These are phyloP conservation scores for Tympanopsis confertula DNA, from an alignment of 2,329 filamentous ascomycete genomes.

Conservation along the genomic window DNA sequence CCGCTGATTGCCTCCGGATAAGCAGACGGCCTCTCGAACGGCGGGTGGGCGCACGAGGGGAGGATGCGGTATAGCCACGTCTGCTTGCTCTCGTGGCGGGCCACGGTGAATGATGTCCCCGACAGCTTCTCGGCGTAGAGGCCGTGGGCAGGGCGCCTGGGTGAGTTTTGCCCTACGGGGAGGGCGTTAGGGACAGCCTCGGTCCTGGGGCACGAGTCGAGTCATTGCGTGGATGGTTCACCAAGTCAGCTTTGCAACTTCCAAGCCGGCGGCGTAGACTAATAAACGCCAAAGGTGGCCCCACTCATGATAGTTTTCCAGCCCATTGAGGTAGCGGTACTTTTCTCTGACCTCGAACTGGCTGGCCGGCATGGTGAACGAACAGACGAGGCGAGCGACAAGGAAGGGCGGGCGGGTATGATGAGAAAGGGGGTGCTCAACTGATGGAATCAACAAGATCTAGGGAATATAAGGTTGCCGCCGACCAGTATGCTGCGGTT, in stretches of 20 bases:
- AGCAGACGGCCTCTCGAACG: constrained; percentile 33
- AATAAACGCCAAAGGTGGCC: constrained; percentile 12
- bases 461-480: no score
- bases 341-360: constrained; percentile 35
- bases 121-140: constrained; percentile 75
- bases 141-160: constrained; percentile 67
- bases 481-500: no score
- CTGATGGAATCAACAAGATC: no score
- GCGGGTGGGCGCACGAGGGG: constrained; percentile 49
- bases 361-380: constrained; percentile 35
- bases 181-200: constrained; percentile 67
- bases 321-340: constrained; percentile 71
- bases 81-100: constrained; percentile 57
- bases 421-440: no score
- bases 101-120: constrained; percentile 61
- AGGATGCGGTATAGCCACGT: constrained; percentile 63
- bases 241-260: not conserved
- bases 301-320: constrained; percentile 67
- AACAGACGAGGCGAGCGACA: no score
- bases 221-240: not conserved
- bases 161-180: constrained; percentile 67
- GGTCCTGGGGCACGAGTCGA: constrained; percentile 33
- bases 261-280: not conserved
- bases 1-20: constrained; percentile 8
- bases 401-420: no score